Conservation (phyloP, 768 basidiomycete species). For the Auricularia heimuer region DNA sequence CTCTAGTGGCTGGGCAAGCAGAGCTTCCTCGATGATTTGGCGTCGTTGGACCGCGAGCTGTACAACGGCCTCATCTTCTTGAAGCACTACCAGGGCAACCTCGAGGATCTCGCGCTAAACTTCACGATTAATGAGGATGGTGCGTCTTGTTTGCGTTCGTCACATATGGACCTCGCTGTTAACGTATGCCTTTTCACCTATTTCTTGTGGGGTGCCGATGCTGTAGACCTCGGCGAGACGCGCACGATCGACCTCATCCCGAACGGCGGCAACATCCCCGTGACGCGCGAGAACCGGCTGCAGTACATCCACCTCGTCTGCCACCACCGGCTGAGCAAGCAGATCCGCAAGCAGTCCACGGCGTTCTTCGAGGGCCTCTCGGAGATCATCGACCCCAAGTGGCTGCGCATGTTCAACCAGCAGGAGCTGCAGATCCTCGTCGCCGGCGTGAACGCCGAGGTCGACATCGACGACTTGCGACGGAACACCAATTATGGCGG, state of each 20-base stretch:
- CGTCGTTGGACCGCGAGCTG: constrained; percentile 82
- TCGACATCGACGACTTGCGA: constrained; percentile 76
- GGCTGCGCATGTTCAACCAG: constrained; percentile 95
- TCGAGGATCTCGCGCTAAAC: constrained; percentile 81
- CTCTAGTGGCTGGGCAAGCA: constrained; percentile 82
- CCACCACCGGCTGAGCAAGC: constrained; percentile 78
- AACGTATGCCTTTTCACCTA: no score
- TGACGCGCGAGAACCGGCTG: constrained; percentile 82
- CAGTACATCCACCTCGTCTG: constrained; percentile 86
- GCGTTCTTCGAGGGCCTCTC: constrained; percentile 89
- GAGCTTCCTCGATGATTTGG: constrained; percentile 86
- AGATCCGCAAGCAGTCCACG: constrained; percentile 75
- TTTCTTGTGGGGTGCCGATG: no score
- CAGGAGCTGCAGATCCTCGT: constrained; percentile 88
- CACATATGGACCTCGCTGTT: no score
- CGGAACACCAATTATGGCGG: constrained; percentile 77
- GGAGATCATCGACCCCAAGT: constrained; percentile 86
- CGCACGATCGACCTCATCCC: constrained; percentile 69
- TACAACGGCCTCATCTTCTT: constrained; percentile 89
- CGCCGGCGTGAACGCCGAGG: constrained; percentile 77
- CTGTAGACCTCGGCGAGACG: constrained; percentile 76
- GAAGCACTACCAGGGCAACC: constrained; percentile 81
- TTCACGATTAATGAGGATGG: constrained; percentile 85
- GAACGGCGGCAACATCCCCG: constrained; percentile 70
- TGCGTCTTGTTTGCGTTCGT: no score